Evolutionary conservation across 495 filamentous ascomycete genomes (phyloP).

Genomic region (Penicillium desertorum): DNA sequence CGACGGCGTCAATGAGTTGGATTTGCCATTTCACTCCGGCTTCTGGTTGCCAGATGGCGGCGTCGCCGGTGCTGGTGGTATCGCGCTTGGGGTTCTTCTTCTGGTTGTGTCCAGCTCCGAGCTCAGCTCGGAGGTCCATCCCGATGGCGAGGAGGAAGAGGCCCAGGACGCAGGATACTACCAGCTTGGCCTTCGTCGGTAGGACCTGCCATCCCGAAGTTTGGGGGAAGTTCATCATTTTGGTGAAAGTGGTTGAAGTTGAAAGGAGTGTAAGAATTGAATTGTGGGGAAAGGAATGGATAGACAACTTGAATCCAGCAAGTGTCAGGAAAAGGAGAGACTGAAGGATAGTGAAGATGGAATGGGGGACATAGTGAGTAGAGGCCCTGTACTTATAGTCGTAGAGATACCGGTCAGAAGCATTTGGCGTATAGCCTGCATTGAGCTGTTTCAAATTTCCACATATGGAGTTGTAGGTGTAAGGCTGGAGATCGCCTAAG

Average conservation of each 20-base stretch:
- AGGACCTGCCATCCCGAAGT: slow-evolving; percentile 4
- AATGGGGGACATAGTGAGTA: background rate
- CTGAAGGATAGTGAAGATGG: slow-evolving; percentile 4
- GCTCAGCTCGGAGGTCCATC: slow-evolving; percentile 5
- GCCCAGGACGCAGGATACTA: slow-evolving; percentile 2
- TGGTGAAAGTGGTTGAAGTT: slow-evolving; percentile 1
- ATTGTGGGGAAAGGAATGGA: slow-evolving; percentile 7
- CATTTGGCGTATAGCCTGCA: background rate
- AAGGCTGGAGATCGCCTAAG: background rate
- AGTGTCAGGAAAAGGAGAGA: slow-evolving; percentile 11
- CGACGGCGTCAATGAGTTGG: slow-evolving; percentile 12
- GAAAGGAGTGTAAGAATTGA: slow-evolving; percentile 6
- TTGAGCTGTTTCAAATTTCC: background rate
- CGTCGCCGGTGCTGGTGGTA: background rate
- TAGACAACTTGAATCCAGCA: slow-evolving; percentile 16
- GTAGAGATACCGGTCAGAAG: background rate
- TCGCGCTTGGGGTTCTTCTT: slow-evolving; percentile 5
- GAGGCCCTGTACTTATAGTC: slow-evolving; percentile 1
- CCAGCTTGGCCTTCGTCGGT: background rate
- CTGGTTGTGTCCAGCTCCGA: slow-evolving; percentile 1
- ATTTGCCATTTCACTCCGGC: slow-evolving; percentile 20
- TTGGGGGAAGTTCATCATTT: slow-evolving; percentile 6
- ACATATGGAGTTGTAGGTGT: background rate
- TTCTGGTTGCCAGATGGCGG: slow-evolving; percentile 12
- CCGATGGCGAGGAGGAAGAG: slow-evolving; percentile 12